Percentiles rank a stretch among this genome's conserved stretches.
Conservation (phyloP, 2,329 filamentous ascomycete species). For the Ophiostoma ulmi region DNA sequence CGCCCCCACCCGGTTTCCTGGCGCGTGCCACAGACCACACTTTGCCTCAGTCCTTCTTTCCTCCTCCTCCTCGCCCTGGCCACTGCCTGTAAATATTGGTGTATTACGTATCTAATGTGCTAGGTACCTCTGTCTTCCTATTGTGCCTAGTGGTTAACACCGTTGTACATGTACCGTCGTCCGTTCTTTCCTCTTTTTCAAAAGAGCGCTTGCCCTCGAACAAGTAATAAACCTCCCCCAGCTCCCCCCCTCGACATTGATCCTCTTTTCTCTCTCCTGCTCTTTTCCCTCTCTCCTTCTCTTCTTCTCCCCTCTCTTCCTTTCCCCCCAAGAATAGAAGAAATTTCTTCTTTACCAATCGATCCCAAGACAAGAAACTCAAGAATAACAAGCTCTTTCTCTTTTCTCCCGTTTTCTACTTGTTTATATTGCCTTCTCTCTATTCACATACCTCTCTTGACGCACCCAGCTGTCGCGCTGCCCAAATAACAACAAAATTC, state of each 20-base stretch:
- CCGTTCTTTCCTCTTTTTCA: constrained; percentile 25
- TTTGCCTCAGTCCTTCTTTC: constrained; percentile 24
- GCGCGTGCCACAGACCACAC: constrained; percentile 27
- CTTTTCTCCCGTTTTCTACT: background rate
- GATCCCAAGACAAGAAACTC: background rate
- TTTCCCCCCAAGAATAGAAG: background rate
- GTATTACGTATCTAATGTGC: background rate
- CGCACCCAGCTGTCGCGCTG: constrained; percentile 22
- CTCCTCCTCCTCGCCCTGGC: background rate
- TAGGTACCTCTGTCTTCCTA: background rate
- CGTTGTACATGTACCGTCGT: background rate
- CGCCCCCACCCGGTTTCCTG: constrained; percentile 23
- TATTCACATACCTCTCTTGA: background rate
- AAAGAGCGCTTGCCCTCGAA: constrained; percentile 28
- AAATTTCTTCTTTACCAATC: background rate
- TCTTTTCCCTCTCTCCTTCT: constrained; percentile 3
- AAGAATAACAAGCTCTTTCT: background rate
- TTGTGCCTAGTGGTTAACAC: background rate
- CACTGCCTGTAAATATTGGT: background rate
- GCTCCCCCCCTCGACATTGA: constrained; percentile 15
- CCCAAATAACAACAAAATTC: constrained; percentile 21
- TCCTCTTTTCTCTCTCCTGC: constrained; percentile 16
- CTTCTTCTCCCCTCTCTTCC: background rate
- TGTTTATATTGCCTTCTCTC: constrained; percentile 1
- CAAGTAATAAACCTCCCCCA: constrained; percentile 28